A percentile compares a stretch with the other conserved stretches of the same genome.
These are phyloP conservation scores for Xylariaceae sp. DNA, from an alignment of 2,329 filamentous ascomycete genomes.

Conservation along the genomic window DNA sequence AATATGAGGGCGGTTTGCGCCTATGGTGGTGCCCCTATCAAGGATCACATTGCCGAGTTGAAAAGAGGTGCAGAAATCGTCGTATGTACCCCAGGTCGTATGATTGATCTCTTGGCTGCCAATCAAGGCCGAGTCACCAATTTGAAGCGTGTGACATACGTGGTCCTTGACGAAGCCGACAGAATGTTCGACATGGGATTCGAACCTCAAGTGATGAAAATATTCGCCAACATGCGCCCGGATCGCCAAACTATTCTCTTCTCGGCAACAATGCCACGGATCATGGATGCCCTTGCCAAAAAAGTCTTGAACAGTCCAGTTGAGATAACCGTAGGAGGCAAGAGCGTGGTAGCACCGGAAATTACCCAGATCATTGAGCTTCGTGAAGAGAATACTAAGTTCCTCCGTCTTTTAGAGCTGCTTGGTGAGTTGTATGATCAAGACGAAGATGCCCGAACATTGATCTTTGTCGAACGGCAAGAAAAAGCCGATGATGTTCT, in stretches of 20 bases:
- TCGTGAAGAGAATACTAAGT: conserved; percentile 76
- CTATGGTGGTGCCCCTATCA: conserved; percentile 92
- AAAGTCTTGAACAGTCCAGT: conserved; percentile 83
- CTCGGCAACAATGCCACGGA: conserved; percentile 91
- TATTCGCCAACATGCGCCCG: conserved; percentile 85
- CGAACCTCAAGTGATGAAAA: conserved; percentile 96
- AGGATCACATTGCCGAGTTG: conserved; percentile 93
- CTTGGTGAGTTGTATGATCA: conserved; percentile 81
- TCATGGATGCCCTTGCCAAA: conserved; percentile 85
- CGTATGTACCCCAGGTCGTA: conserved; percentile 88
- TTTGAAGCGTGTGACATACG: conserved; percentile 81
- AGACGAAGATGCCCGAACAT: conserved; percentile 82
- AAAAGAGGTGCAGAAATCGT: conserved; percentile 94
- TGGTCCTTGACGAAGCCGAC: conserved; percentile 95
- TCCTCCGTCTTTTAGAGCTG: conserved; percentile 76
- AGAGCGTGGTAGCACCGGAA: conserved; percentile 81
- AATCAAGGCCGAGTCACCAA: conserved; percentile 95
- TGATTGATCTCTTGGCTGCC: conserved; percentile 91
- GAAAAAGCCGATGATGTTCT: conserved; percentile 81
- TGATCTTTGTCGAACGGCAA: conserved; percentile 91
- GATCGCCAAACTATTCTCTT: conserved; percentile 93
- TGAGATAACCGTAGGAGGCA: conserved; percentile 88
- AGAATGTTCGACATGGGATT: conserved; percentile 99
- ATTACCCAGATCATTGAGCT: conserved; percentile 94
- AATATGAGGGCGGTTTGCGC: conserved; percentile 84